Conservation (phyloP, 1,284 basidiomycete genomes). For the Papiliotrema fonsecae region DNA sequence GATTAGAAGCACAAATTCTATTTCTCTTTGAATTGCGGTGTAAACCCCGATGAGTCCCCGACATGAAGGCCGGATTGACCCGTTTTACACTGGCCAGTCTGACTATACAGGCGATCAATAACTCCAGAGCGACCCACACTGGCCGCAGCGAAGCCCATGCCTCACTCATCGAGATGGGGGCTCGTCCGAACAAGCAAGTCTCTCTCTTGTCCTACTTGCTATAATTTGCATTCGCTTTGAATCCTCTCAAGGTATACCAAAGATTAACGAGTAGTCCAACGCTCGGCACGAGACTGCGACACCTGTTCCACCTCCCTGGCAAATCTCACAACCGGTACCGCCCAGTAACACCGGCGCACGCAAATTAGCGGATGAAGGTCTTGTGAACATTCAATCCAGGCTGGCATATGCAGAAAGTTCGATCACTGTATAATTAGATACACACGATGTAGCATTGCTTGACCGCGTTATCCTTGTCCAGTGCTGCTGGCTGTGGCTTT, state of each 20-base stretch:
- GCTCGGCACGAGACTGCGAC: constrained; percentile 19
- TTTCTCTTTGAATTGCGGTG: background rate
- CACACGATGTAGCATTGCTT: no score
- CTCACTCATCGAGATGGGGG: constrained; percentile 18
- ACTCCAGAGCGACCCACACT: constrained; percentile 18
- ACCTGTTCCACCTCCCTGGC: constrained; percentile 18
- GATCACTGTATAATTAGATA: no score
- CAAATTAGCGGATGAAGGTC: background rate
- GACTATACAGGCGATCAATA: constrained; percentile 20
- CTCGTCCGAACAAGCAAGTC: constrained; percentile 14
- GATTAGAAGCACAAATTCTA: background rate
- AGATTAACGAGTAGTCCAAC: constrained; percentile 8
- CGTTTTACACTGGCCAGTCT: background rate
- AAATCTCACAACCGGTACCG: constrained; percentile 11
- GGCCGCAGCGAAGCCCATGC: constrained; percentile 18
- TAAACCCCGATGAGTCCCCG: no score
- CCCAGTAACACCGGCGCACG: no score
- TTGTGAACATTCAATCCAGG: no score
- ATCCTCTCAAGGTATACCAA: background rate
- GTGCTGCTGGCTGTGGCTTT: no score
- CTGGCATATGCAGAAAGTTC: no score
- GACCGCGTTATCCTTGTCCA: no score
- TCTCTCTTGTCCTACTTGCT: background rate
- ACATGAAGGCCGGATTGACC: background rate
- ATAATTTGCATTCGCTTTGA: background rate